Conservation (phyloP, 2,329 filamentous ascomycete genomes). For the Davidsoniella virescens region DNA sequence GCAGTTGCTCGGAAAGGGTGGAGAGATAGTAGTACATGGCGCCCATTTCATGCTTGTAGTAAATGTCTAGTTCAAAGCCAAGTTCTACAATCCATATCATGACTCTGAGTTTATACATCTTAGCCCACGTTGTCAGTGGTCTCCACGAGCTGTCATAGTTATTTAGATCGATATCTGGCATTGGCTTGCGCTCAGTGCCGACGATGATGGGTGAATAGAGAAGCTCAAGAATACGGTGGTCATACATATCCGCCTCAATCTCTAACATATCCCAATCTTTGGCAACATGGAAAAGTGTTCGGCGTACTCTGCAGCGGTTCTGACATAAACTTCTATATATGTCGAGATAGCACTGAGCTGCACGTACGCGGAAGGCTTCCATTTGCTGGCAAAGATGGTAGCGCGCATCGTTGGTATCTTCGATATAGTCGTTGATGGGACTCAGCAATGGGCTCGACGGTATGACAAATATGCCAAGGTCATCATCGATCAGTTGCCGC, state of each 20-base stretch:
- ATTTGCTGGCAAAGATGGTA: conserved; percentile 58
- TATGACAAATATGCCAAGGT: conserved; percentile 62
- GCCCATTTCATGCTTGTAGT: conserved; percentile 67
- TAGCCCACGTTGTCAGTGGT: conserved; percentile 54
- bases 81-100: conserved; percentile 80
- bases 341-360: conserved; percentile 61
- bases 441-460: conserved; percentile 57
- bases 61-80: conserved; percentile 86
- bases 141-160: background rate
- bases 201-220: conserved; percentile 39
- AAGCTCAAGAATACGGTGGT: conserved; percentile 46
- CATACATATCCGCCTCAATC: conserved; percentile 62
- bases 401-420: conserved; percentile 55
- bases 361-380: conserved; percentile 47
- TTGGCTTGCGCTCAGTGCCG: conserved; percentile 23
- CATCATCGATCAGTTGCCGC: conserved; percentile 61
- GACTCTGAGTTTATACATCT: conserved; percentile 74
- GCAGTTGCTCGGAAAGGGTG: conserved; percentile 13
- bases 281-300: conserved; percentile 73
- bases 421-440: conserved; percentile 57
- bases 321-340: conserved; percentile 73
- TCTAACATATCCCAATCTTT: conserved; percentile 74
- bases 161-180: conserved; percentile 34
- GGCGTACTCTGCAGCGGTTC: conserved; percentile 76
- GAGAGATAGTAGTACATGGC: conserved; percentile 87